Evolutionary conservation across 441 rosid genomes (phyloP), one percentile per base, ranked within the genome.

Genomic region (Erysimum cheiri): DNA sequence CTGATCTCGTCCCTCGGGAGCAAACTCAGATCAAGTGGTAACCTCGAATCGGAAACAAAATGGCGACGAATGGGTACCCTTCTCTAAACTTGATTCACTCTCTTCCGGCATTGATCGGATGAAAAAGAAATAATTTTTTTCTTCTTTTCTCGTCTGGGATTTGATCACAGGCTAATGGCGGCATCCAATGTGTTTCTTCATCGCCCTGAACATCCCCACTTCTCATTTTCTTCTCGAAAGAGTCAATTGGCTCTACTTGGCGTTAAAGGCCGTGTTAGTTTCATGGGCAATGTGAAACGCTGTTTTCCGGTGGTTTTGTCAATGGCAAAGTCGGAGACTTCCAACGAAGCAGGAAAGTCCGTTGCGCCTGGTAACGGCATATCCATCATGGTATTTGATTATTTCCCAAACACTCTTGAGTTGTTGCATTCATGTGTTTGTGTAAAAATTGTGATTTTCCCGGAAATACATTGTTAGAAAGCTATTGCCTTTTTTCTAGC

Each of bases 331-430:
- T 46, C 62, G 62, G 73, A 47, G 49, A 26, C 36, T 60, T 60
- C n/a, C 17, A 5, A 1, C 17, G 15, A 13, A 66, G 49, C 24
- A 8, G 61, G 33, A 4, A 44, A 70, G 4, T 48, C 79, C 40
- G 28, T 54, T 53, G 65, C 85, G 7, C 59, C 70, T 22, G 75
- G 72, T 28, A 22, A 41, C 6, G 84, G 75, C 69, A 44, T 83
- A 52, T 73, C 87, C 22, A 61, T 85, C 72, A 76, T 83, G 89
- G 87, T 85, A 85, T 53, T 22, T 36, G 31, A 36, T 64, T 64
- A 26, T 49, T 36, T 28, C 60, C 8, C 6, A 26, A 26, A n/a
- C 49, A 14, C 7, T 62, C 54, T 61, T 53, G 12, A 14, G 1
- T 32, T 17, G 39, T 56, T 17, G 17, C 7, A 17, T 47, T 63